Base-by-base conservation (phyloP, 78 protist genomes). In the Speleostelium caveatum region DNA sequence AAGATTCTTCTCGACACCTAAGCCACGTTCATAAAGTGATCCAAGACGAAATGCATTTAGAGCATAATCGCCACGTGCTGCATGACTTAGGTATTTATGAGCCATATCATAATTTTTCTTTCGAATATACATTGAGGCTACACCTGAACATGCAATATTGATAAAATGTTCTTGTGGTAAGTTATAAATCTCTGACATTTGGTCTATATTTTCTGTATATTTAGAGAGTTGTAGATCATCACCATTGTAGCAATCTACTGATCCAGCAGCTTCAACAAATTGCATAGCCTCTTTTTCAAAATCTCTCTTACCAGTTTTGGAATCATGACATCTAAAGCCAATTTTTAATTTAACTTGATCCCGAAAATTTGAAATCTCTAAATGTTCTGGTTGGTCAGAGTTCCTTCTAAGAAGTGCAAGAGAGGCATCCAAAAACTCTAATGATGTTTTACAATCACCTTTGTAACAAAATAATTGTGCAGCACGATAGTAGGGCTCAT, bases 141-240 rank as follows among this genome's bases (percentile, higher is more conserved):
- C 72, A 22, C 72, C 36, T 63, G 72, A 63, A 36, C 72, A 63
- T 21, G 72, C 72, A 21, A 63, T 63, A 2, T 56, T 56, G 10
- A 56, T 56, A 21, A 56, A 56, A 56, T 56, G 62, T 56, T 56
- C 33, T 21, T 21, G 17, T 56, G 62, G 62, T 56, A 56, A 21
- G 17, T 56, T 22, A 56, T 56, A 56, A 21, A 56, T 12, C 21
- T 56, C 41, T 3, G 72, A 3, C 28, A 36, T 63, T 63, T 63
- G 22, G 21, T 63, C 72, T 22, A 63, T 63, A 4, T 49, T 49
- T 6, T 63, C 28, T 8, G 51, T 63, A 5, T 63, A 63, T 17
- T 1, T 3, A 14, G 19, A 39, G 53, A 63, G 36, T 22, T 63
- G 51, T 35, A 63, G 28, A 35, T 63, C 72, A 2, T 36, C 24